A percentile compares a stretch with the other conserved stretches of the same genome.
phyloP scores from a whole-genome alignment of 345 rosid species.

The Eucalyptus marginata region DNA sequence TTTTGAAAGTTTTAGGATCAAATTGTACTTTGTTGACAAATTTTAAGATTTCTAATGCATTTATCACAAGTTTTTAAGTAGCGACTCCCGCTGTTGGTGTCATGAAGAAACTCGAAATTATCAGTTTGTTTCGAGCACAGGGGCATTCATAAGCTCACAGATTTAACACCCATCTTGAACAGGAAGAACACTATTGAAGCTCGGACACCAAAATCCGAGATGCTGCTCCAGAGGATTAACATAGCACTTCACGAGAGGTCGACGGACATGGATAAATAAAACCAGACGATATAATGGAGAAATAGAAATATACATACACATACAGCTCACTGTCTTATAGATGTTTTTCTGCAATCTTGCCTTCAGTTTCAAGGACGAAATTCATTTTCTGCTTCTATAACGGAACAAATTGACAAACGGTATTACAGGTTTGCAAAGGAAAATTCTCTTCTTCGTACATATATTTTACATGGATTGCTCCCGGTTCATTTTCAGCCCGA shows the following conservation, averaged over 20 bases:
- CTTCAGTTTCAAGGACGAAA: not conserved
- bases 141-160: not conserved
- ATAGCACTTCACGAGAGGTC: not conserved
- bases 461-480: not conserved
- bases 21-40: rapidly evolving
- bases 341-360: not conserved
- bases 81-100: not conserved
- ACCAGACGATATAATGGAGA: not conserved
- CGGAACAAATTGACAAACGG: not conserved
- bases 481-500: not conserved
- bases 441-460: not conserved
- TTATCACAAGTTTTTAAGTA: not conserved
- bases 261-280: not conserved
- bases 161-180: not conserved
- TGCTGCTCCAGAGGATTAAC: not conserved
- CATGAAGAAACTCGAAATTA: not conserved
- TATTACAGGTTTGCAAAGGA: not conserved
- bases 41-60: too few relatives aligned
- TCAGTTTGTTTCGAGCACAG: not conserved
- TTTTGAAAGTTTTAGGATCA: rapidly evolving
- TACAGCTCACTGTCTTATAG: not conserved
- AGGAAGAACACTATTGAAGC: not conserved
- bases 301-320: not conserved
- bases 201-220: not conserved
- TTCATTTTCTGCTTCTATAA: not conserved